A percentile compares a stretch with the other conserved stretches of the same genome.
Evolutionary conservation across 2,329 filamentous ascomycete genomes (phyloP).

Genomic region (Drechslerella coelobrocha): DNA sequence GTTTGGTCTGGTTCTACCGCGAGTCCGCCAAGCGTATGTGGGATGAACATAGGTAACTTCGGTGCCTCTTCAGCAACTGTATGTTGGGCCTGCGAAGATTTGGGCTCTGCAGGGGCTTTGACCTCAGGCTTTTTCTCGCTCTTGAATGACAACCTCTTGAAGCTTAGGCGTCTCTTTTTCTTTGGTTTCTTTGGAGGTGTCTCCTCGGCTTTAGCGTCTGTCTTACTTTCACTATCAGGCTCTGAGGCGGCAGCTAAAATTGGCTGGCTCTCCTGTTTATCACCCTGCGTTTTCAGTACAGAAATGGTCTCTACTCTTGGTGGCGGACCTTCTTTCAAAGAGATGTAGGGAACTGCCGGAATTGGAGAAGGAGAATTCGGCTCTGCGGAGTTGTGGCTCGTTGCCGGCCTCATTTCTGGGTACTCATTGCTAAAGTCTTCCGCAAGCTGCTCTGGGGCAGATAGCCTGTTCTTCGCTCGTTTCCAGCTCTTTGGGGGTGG

Average conservation of each 20-base stretch:
- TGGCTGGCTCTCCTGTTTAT: constrained; percentile 15
- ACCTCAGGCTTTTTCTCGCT: constrained; percentile 27
- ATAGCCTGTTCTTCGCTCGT: constrained; percentile 27
- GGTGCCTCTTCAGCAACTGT: background rate
- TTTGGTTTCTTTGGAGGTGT: constrained; percentile 28
- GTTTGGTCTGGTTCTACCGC: constrained; percentile 24
- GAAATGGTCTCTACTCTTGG: constrained; percentile 12
- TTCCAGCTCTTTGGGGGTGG: constrained; percentile 21
- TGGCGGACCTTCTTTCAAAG: constrained; percentile 19
- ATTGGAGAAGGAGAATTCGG: constrained; percentile 13
- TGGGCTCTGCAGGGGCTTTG: constrained; percentile 11
- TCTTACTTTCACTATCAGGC: constrained; percentile 7
- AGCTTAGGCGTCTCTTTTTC: constrained; percentile 40
- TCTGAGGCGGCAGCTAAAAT: background rate
- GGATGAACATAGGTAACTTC: background rate
- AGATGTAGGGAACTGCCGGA: constrained; percentile 22
- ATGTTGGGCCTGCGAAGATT: background rate
- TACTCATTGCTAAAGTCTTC: constrained; percentile 21
- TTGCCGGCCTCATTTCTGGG: constrained; percentile 33
- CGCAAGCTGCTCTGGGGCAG: constrained; percentile 36
- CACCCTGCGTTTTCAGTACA: constrained; percentile 6
- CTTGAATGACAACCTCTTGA: constrained; percentile 40
- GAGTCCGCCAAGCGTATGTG: constrained; percentile 5
- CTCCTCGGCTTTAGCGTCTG: constrained; percentile 10
- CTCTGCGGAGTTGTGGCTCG: constrained; percentile 23